A percentile compares a stretch with the other conserved stretches of the same genome.
Conservation (phyloP, 2,329 filamentous ascomycete species). For the Endothia cerciana region DNA sequence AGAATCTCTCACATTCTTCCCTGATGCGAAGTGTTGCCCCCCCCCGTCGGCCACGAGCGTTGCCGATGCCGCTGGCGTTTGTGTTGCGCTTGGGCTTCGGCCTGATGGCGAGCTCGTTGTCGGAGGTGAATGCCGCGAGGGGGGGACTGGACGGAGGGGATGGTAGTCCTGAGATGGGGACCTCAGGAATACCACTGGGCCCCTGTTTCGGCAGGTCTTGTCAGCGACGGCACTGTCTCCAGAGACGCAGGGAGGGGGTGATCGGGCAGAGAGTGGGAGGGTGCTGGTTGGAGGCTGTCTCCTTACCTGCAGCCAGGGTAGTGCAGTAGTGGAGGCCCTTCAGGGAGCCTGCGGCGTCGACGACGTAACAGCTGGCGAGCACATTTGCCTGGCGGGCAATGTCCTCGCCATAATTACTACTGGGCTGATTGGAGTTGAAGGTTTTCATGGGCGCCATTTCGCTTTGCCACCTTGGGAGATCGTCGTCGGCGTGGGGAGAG, state of each 20-base stretch:
- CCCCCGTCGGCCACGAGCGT: constrained; percentile 66
- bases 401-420: constrained; percentile 78
- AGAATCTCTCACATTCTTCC: constrained; percentile 99
- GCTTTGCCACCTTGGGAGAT: constrained; percentile 38
- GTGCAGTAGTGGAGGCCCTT: constrained; percentile 94
- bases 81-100: constrained; percentile 54
- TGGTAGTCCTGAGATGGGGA: constrained; percentile 81
- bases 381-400: constrained; percentile 70
- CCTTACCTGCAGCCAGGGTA: constrained; percentile 79
- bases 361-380: constrained; percentile 89
- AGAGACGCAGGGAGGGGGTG: constrained; percentile 26
- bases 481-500: neutral
- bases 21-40: constrained; percentile 95
- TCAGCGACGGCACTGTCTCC: neutral
- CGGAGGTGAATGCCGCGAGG: constrained; percentile 74
- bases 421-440: constrained; percentile 70
- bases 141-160: constrained; percentile 88
- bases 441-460: constrained; percentile 72
- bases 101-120: constrained; percentile 68
- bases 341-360: constrained; percentile 72
- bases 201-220: constrained; percentile 50
- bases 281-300: too few relatives aligned
- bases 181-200: constrained; percentile 96
- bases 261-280: too few relatives aligned
- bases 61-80: constrained; percentile 41